These are phyloP conservation scores for Lachancea sp. DNA, from an alignment of 805 yeast genomes.

Conservation along the genomic window DNA sequence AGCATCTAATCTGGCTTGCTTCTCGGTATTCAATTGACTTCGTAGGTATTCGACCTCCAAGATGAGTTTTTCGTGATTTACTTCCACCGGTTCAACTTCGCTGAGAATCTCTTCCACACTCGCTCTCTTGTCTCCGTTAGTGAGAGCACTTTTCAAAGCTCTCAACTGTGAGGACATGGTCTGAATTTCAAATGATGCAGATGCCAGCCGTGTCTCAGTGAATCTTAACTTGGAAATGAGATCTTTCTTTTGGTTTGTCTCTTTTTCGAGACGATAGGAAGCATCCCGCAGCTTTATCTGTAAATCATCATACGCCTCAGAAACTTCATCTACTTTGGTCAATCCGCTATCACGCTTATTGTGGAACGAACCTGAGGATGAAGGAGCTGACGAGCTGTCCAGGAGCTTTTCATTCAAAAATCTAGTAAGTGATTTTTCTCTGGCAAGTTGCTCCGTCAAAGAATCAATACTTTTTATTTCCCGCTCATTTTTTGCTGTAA, in stretches of 20 bases:
- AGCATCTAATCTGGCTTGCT: constrained; percentile 44
- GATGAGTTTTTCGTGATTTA: constrained; percentile 27
- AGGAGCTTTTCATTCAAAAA: constrained; percentile 29
- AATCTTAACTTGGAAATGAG: constrained; percentile 52
- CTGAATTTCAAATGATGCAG: constrained; percentile 56
- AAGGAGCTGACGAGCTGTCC: constrained; percentile 19
- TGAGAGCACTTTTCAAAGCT: constrained; percentile 30
- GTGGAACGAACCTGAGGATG: constrained; percentile 19
- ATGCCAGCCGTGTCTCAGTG: constrained; percentile 56
- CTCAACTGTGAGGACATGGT: constrained; percentile 39
- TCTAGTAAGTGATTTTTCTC: constrained; percentile 29
- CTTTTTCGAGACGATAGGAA: constrained; percentile 43
- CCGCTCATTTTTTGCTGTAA: constrained; percentile 35
- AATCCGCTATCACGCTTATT: constrained; percentile 20
- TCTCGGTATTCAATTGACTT: constrained; percentile 45
- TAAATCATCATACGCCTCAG: constrained; percentile 41
- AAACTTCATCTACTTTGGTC: constrained; percentile 1
- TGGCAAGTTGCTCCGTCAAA: constrained; percentile 40
- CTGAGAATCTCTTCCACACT: constrained; percentile 23
- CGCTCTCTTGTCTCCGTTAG: constrained; percentile 21
- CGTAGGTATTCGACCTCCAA: constrained; percentile 46
- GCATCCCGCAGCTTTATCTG: constrained; percentile 48
- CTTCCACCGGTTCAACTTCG: constrained; percentile 18
- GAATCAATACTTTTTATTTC: constrained; percentile 16
- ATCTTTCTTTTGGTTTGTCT: constrained; percentile 37